A percentile compares a stretch with the other conserved stretches of the same genome.
These are phyloP conservation scores for Dryas octopetala DNA, from an alignment of 306 rosid genomes.

Conservation along the genomic window DNA sequence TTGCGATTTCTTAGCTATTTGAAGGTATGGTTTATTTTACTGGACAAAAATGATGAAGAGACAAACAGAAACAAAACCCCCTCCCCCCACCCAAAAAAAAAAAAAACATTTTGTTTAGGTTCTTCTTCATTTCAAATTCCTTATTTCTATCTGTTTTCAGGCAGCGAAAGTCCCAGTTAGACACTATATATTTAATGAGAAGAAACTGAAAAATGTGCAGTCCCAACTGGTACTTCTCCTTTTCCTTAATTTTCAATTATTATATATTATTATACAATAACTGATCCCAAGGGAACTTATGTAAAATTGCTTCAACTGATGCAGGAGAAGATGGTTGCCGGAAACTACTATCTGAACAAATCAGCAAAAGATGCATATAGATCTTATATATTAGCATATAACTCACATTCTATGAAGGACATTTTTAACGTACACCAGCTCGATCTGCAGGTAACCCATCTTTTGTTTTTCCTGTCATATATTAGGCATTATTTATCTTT, in stretches of 20 bases:
- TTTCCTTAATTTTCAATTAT: constrained; percentile 10
- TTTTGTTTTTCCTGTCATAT: neutral
- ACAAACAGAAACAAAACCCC: neutral
- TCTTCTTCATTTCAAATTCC: neutral
- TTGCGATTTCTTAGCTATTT: constrained; percentile 75
- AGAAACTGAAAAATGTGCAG: constrained; percentile 80
- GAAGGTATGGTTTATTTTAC: constrained; percentile 44
- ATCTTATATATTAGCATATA: constrained; percentile 75
- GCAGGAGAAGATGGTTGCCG: constrained; percentile 83
- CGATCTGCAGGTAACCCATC: constrained; percentile 64
- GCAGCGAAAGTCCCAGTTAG: constrained; percentile 89
- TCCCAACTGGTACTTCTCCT: constrained; percentile 67
- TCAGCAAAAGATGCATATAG: constrained; percentile 90
- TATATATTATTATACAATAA: constrained; percentile 2
- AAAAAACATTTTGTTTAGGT: neutral
- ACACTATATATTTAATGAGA: constrained; percentile 58
- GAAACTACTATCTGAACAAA: constrained; percentile 64
- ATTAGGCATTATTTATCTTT: neutral
- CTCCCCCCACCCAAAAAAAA: neutral
- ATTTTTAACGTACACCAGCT: constrained; percentile 85
- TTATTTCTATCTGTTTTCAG: constrained; percentile 31
- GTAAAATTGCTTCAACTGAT: constrained; percentile 26
- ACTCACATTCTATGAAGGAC: constrained; percentile 94
- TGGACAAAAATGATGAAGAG: neutral
- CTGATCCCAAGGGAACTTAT: neutral